Evolutionary conservation across 495 filamentous ascomycete species (phyloP).

Genomic region (Ramalina intermedia): DNA sequence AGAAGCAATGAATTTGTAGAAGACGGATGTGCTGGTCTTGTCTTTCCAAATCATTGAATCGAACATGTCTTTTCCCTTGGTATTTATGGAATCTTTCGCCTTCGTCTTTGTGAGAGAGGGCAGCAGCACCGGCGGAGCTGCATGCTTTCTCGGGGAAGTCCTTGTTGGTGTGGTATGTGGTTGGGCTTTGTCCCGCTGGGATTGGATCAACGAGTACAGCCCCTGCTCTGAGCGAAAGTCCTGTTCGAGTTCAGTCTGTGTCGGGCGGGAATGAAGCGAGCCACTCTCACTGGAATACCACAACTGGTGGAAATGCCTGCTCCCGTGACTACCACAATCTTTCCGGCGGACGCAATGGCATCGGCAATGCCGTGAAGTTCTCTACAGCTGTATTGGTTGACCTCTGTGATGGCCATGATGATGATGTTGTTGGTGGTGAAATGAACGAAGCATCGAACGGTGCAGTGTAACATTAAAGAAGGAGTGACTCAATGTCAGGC

Average conservation of each 20-base stretch:
- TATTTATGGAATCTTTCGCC: slow-evolving; percentile 25
- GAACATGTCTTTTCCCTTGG: slow-evolving; percentile 55
- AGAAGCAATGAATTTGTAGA: slow-evolving; percentile 52
- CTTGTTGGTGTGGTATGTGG: not conserved
- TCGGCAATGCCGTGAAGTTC: slow-evolving; percentile 48
- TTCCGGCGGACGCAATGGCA: slow-evolving; percentile 41
- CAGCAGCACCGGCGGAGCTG: not conserved
- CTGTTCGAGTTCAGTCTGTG: slow-evolving; percentile 23
- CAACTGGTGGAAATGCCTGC: slow-evolving; percentile 62
- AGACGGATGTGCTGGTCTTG: slow-evolving; percentile 45
- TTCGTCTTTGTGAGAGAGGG: too few species aligned
- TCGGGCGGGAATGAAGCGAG: not conserved
- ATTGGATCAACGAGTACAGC: slow-evolving; percentile 53
- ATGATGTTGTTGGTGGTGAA: not conserved
- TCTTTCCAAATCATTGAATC: slow-evolving; percentile 52
- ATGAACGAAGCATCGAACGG: not conserved
- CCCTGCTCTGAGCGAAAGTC: slow-evolving; percentile 60
- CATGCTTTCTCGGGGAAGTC: not conserved
- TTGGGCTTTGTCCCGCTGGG: slow-evolving; percentile 35
- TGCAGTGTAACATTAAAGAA: not conserved
- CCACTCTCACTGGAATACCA: slow-evolving; percentile 49
- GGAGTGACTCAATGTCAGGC: not conserved
- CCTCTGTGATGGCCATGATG: slow-evolving; percentile 13
- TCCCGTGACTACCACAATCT: slow-evolving; percentile 52
- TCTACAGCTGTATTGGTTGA: slow-evolving; percentile 23